These are phyloP conservation scores for Carpinus viminea DNA, from an alignment of 306 rosid species.

Conservation along the genomic window DNA sequence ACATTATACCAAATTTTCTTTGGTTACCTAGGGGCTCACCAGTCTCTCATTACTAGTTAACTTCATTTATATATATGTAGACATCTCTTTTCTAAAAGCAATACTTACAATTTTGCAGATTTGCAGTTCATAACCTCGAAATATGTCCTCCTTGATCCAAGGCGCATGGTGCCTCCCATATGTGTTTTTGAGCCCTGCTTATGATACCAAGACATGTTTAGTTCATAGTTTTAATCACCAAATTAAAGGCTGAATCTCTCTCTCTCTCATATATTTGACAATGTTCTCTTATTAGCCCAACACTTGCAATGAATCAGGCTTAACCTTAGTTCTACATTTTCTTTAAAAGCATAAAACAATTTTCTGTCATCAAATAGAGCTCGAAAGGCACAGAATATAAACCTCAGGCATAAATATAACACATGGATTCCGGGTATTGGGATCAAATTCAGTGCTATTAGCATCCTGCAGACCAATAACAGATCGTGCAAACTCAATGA, in stretches of 20 bases:
- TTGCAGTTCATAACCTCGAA: slow-evolving; percentile 69
- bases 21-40: not conserved
- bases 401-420: slow-evolving; percentile 97
- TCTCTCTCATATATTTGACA: not conserved
- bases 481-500: slow-evolving; percentile 82
- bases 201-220: not conserved
- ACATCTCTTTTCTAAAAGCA: not conserved
- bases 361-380: not conserved
- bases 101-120: slow-evolving; percentile 83
- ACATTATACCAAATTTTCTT: not conserved
- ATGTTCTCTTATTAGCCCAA: not conserved
- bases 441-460: slow-evolving; percentile 84
- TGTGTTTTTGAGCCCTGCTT: slow-evolving; percentile 87
- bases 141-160: slow-evolving; percentile 84
- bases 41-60: not conserved
- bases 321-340: not conserved
- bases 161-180: slow-evolving; percentile 98
- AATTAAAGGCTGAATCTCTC: not conserved
- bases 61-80: not conserved
- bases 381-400: slow-evolving; percentile 11
- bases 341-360: not conserved
- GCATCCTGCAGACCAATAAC: slow-evolving; percentile 77
- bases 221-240: not conserved
- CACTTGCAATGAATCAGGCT: not conserved
- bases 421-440: slow-evolving; percentile 70